A percentile compares a stretch with the other conserved stretches of the same genome.
Evolutionary conservation across 805 yeast species (phyloP).

Genomic region (Pichia occidentalis): DNA sequence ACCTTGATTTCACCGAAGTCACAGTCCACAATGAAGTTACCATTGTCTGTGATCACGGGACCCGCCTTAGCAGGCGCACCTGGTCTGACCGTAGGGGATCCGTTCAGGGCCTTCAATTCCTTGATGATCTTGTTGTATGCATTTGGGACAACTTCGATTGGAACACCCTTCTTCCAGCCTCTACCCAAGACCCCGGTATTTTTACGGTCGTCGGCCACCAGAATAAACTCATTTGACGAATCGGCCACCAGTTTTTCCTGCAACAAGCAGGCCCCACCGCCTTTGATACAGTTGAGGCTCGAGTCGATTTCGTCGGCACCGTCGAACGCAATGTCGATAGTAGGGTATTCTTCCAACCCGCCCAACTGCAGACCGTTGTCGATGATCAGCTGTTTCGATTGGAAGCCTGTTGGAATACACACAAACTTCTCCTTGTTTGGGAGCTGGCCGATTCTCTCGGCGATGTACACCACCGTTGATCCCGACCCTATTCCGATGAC

Average conservation of each 20-base stretch:
- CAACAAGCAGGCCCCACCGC: conserved; percentile 97
- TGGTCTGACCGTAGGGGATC: conserved; percentile 62
- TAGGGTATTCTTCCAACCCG: conserved; percentile 74
- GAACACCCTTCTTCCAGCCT: conserved; percentile 85
- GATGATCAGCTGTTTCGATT: conserved; percentile 77
- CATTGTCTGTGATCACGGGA: conserved; percentile 93
- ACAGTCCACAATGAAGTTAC: conserved; percentile 88
- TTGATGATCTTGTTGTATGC: conserved; percentile 70
- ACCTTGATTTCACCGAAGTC: conserved; percentile 74
- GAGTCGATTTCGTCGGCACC: conserved; percentile 97
- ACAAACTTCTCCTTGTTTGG: conserved; percentile 47
- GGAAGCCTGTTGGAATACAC: conserved; percentile 96
- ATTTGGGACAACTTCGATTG: conserved; percentile 89
- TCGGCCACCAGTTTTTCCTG: conserved; percentile 93
- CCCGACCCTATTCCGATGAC: conserved; percentile 96
- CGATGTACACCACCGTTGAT: conserved; percentile 94
- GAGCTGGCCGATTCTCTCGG: conserved; percentile 82
- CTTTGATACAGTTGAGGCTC: conserved; percentile 80
- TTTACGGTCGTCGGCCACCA: conserved; percentile 92
- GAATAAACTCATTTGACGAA: conserved; percentile 65
- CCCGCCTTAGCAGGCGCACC: conserved; percentile 95
- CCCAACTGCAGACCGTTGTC: conserved; percentile 76
- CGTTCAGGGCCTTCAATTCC: conserved; percentile 61
- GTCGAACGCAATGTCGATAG: conserved; percentile 88
- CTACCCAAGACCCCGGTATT: conserved; percentile 67